Base-by-base conservation (phyloP, 176 grass and related monocot genomes). In the Hyparrhenia diplandra region DNA sequence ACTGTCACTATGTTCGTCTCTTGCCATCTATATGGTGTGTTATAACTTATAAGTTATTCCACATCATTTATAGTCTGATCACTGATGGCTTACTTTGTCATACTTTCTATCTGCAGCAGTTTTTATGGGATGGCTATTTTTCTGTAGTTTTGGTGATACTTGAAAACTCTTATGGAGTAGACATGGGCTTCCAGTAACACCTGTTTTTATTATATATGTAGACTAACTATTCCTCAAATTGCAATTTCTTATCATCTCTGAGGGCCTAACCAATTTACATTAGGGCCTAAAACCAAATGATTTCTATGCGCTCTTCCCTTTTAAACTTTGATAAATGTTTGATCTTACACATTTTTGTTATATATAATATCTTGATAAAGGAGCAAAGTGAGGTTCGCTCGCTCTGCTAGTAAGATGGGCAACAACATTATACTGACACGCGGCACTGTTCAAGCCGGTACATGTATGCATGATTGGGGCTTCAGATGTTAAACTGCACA, bases 391-490 rank as follows among this genome's bases (percentile, higher is more conserved):
- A 97, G 63, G 91, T 97, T 59, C 29, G 94, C 94, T 92, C n/a
- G n/a, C n/a, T 97, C 89, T 88, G 89, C 89, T 79, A 65, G n/a
- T 97, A 64, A 91, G 94, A 64, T 97, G 94, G 91, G 89, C 94
- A 85, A 97, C 94, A 67, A 86, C 89, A 31, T 90, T 97, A 52
- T 97, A 89, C 30, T n/a, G 79, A 97, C 82, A 80, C 82, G 14
- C 80, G 68, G 14, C 91, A 97, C 82, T 97, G 87, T 73, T 89
- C 91, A 74, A 97, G 94, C 90, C 87, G 94, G 21, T 97, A 94
- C 52, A 97, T n/a, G n/a, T 97, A 87, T 97, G 94, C 83, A 94
- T 97, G 90, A 86, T 89, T 83, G 90, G 85, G 34, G 92, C 92
- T 89, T 89, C 94, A 54, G 94, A 97, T 70, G 79, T 91, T 63